These are phyloP conservation scores for Rhododendron henanense DNA, from an alignment of 148 eudicot species.

Conservation along the genomic window DNA sequence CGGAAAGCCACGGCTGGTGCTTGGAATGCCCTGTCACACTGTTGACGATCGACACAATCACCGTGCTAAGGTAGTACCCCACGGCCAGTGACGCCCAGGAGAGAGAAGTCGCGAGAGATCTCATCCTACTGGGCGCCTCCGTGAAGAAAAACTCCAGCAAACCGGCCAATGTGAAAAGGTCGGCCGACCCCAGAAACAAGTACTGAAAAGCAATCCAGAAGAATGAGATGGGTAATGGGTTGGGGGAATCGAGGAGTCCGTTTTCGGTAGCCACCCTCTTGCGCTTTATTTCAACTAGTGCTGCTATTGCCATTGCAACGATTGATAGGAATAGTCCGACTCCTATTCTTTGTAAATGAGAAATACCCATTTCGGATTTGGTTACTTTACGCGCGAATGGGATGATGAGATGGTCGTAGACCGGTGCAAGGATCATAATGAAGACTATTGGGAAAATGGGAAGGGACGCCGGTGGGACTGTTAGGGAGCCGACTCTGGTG, in stretches of 20 bases:
- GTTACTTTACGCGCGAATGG: constrained; percentile 61
- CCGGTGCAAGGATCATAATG: constrained; percentile 69
- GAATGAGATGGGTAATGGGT: constrained; percentile 53
- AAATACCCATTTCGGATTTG: constrained; percentile 62
- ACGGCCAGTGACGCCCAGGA: constrained; percentile 68
- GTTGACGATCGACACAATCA: constrained; percentile 52
- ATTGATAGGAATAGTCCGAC: constrained; percentile 58
- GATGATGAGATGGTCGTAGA: constrained; percentile 58
- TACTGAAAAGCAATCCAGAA: constrained; percentile 76
- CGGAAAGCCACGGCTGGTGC: constrained; percentile 50
- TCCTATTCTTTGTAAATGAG: constrained; percentile 74
- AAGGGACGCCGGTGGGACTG: constrained; percentile 75
- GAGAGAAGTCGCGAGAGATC: constrained; percentile 68
- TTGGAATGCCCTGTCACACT: constrained; percentile 28
- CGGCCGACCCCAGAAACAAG: constrained; percentile 66
- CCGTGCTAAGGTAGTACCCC: constrained; percentile 69
- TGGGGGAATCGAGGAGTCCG: constrained; percentile 18
- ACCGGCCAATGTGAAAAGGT: constrained; percentile 70
- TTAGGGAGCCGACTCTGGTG: constrained; percentile 61
- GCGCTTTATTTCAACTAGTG: constrained; percentile 58
- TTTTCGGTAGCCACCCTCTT: constrained; percentile 36
- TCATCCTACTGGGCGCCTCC: constrained; percentile 66
- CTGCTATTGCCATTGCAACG: constrained; percentile 65
- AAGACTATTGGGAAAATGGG: constrained; percentile 70
- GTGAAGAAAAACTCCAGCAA: constrained; percentile 75